These are phyloP conservation scores for Aspergillus phoenicis DNA, from an alignment of 2,329 filamentous ascomycete species.

Conservation along the genomic window DNA sequence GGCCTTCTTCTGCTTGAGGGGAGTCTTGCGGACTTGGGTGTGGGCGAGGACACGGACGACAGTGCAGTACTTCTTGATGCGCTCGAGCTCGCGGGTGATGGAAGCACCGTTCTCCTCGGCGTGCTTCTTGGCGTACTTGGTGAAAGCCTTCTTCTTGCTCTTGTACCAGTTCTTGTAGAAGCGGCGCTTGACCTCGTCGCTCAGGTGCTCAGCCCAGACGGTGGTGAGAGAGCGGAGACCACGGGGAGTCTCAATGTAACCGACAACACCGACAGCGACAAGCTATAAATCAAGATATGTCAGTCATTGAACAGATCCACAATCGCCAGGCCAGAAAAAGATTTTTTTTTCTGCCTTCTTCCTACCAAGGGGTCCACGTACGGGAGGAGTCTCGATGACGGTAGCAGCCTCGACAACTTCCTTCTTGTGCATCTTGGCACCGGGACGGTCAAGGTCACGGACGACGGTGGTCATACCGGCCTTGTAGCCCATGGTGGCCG, in stretches of 20 bases:
- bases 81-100: conserved; percentile 96
- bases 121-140: conserved; percentile 99
- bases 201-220: conserved; percentile 99
- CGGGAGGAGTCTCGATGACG: conserved; percentile 90
- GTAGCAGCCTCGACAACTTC: conserved; percentile 87
- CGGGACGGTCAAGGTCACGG: conserved; percentile 97
- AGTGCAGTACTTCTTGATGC: conserved; percentile 99
- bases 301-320: not conserved
- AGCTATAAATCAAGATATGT: conserved; percentile 64
- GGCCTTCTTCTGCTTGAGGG: conserved; percentile 99
- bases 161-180: conserved; percentile 99
- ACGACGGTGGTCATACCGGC: conserved; percentile 99
- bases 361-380: conserved; percentile 56
- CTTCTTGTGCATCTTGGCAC: conserved; percentile 99
- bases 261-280: conserved; percentile 99
- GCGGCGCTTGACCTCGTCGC: conserved; percentile 97
- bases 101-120: conserved; percentile 87
- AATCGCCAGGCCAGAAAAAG: not conserved
- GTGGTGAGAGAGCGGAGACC: conserved; percentile 99
- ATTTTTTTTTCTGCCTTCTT: not conserved
- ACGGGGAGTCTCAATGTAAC: conserved; percentile 99
- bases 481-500: conserved; percentile 99
- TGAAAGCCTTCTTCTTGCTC: conserved; percentile 99
- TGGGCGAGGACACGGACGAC: conserved; percentile 98
- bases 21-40: conserved; percentile 98